phyloP scores from a whole-genome alignment of 2,329 filamentous ascomycete genomes.

The Hyphodiscus sp. region DNA sequence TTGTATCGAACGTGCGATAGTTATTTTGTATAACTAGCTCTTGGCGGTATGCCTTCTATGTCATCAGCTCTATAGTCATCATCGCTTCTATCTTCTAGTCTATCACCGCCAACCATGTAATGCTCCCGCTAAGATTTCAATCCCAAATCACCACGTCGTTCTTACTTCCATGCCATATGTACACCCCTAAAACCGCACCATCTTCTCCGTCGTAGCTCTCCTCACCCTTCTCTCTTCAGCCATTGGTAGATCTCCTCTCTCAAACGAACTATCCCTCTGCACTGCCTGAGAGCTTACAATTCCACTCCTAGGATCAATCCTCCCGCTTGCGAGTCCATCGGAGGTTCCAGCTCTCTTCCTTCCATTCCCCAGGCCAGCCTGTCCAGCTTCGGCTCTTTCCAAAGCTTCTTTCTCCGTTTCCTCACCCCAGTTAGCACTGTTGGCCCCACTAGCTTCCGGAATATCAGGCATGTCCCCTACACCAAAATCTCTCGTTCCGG shows the following conservation, averaged over 20 bases:
- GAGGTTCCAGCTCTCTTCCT: neutral
- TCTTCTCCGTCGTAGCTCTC: slow-evolving; percentile 23
- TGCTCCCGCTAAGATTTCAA: neutral
- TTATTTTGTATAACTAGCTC: too few relatives aligned
- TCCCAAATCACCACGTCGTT: neutral
- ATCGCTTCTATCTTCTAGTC: neutral
- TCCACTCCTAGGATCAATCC: slow-evolving; percentile 19
- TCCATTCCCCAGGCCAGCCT: neutral
- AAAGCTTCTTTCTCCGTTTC: slow-evolving; percentile 2
- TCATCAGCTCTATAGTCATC: neutral
- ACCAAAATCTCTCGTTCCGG: slow-evolving; percentile 16
- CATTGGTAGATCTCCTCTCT: slow-evolving; percentile 21
- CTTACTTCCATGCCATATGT: neutral
- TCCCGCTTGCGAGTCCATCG: neutral
- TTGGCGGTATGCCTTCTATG: neutral
- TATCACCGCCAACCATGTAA: neutral
- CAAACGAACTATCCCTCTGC: slow-evolving; percentile 17
- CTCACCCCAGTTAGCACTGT: slow-evolving; percentile 5
- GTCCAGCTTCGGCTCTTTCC: slow-evolving; percentile 1
- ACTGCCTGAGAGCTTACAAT: slow-evolving; percentile 29
- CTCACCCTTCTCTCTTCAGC: slow-evolving; percentile 9
- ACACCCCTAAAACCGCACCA: neutral
- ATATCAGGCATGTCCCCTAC: slow-evolving; percentile 37
- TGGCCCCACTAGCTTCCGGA: slow-evolving; percentile 30
- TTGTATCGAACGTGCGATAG: too few relatives aligned